phyloP scores from a whole-genome alignment of 2,329 filamentous ascomycete genomes.

The Colletotrichum camelliae region DNA sequence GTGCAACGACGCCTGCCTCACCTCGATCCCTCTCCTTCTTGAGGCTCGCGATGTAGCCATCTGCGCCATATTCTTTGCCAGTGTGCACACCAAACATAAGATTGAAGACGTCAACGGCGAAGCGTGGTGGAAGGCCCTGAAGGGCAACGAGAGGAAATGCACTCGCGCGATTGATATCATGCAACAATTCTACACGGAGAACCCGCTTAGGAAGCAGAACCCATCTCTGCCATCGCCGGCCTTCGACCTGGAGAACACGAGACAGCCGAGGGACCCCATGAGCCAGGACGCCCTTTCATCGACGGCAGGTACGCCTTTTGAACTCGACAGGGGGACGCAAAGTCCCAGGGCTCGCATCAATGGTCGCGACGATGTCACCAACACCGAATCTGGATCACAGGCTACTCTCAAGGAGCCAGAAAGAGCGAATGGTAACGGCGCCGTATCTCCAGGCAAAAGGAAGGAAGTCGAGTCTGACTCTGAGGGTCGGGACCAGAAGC shows the following conservation, averaged over 20 bases:
- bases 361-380: slow-evolving; percentile 38
- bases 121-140: slow-evolving; percentile 87
- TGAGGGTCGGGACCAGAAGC: slow-evolving; percentile 46
- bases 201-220: slow-evolving; percentile 64
- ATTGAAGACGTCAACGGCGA: slow-evolving; percentile 78
- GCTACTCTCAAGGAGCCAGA: slow-evolving; percentile 29
- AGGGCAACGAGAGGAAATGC: slow-evolving; percentile 74
- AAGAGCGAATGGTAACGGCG: slow-evolving; percentile 30
- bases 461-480: slow-evolving; percentile 43
- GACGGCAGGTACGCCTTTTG: slow-evolving; percentile 53
- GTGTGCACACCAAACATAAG: slow-evolving; percentile 73
- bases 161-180: slow-evolving; percentile 77
- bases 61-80: slow-evolving; percentile 85
- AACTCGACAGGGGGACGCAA: slow-evolving; percentile 53
- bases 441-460: slow-evolving; percentile 46
- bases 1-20: slow-evolving; percentile 88
- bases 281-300: slow-evolving; percentile 53
- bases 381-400: slow-evolving; percentile 40
- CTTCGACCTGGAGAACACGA: slow-evolving; percentile 62
- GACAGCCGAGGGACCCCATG: slow-evolving; percentile 51
- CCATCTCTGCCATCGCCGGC: slow-evolving; percentile 58
- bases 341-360: slow-evolving; percentile 49
- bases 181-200: slow-evolving; percentile 70
- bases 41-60: slow-evolving; percentile 82
- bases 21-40: slow-evolving; percentile 82